phyloP scores from a whole-genome alignment of 306 rosid species.

The Psophocarpus tetragonolobus region DNA sequence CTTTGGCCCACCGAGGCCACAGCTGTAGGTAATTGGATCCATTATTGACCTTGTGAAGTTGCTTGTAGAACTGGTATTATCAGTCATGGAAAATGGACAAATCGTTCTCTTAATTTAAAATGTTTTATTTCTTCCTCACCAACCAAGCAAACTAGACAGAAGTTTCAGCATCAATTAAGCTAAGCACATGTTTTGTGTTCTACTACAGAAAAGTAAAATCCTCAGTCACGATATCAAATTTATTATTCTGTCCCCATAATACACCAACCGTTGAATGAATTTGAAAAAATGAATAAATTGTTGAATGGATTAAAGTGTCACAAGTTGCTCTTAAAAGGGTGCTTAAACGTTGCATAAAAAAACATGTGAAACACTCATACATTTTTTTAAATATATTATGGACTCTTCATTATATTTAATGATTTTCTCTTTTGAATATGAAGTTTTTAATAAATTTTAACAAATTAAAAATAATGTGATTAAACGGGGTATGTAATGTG shows the following conservation, averaged over 20 bases:
- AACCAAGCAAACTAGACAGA: background rate
- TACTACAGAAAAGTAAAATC: background rate
- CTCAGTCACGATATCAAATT: background rate
- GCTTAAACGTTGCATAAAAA: no score
- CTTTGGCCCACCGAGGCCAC: background rate
- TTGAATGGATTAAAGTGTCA: background rate
- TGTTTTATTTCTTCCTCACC: background rate
- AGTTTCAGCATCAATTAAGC: background rate
- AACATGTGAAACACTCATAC: no score
- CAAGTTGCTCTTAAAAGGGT: background rate
- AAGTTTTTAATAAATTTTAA: no score
- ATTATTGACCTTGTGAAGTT: background rate
- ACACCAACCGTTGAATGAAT: background rate
- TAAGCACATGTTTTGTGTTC: background rate
- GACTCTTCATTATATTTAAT: no score
- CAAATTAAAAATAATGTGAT: no score
- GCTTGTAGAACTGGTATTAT: background rate
- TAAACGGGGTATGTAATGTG: no score
- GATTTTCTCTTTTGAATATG: no score
- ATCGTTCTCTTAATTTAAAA: background rate
- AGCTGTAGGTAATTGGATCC: background rate
- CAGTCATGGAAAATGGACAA: background rate
- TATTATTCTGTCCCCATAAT: background rate
- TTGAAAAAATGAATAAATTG: no score
- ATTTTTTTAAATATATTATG: no score